Evolutionary conservation across 352 stramenopile species (phyloP), one percentile per base, ranked within the genome.

Genomic region (Globisporangium echinulatum): DNA sequence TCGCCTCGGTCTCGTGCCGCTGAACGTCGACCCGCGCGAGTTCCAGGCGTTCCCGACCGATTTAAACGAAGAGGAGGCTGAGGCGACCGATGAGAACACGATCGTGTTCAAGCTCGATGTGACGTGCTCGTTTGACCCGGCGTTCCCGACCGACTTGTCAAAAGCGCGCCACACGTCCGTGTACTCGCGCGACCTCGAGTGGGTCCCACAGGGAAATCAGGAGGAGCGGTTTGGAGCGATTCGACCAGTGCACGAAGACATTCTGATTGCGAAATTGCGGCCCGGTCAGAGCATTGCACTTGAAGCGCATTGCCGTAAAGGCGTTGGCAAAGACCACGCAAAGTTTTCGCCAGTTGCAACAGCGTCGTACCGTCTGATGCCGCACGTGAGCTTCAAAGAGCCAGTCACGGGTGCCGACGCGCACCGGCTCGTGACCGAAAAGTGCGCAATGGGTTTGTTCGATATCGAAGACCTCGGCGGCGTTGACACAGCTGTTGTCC

Each of bases 281-380:
- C 95, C 96, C 2, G 96, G 96, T 49, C 96, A 99, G 80, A 91
- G 89, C 52, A 98, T 99, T 66, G 90, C 94, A 50, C 78, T 99
- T 9, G 96, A 99, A 69, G 92, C 91, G 19, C 94, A 98, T 70
- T 97, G 87, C 54, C 83, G 89, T 19, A 97, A 97, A 71, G 96
- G 96, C 33, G 85, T 98, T 5, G 97, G 95, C 19, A 98, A 98
- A 63, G 96, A 98, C 70, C 97, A 99, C 75, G 96, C 97, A 54
- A 99, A 99, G 73, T 99, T 96, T 65, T 98, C 91, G 25, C 97
- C 97, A 2, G 96, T 99, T 15, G 87, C 93, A 1, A 99, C 96
- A 5, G 97, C 96, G 19, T 97, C 86, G 56, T 99, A 99, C 77
- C 80, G 93, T 48, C 62, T 98, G 55, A 85, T 97, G 70, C 92